Conservation (phyloP, 179 eudicot genomes). For the Pouteria campechiana region DNA sequence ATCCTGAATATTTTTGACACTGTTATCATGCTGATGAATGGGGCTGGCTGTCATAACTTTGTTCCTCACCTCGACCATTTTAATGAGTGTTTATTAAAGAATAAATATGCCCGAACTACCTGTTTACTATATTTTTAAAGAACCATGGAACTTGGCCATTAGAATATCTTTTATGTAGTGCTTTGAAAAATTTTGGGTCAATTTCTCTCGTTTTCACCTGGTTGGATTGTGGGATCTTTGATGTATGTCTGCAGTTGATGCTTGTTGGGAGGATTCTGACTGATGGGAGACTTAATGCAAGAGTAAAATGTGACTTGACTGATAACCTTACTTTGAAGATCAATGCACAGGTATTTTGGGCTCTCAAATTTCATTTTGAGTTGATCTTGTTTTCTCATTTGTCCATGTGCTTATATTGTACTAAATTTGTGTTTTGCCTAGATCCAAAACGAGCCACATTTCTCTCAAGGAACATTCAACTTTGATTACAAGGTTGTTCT, state of each 20-base stretch:
- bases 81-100: too few species aligned
- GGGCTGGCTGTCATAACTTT: too few species aligned
- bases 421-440: too few species aligned
- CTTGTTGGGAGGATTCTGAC: constrained; percentile 80
- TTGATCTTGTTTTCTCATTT: constrained; percentile 2
- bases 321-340: constrained; percentile 72
- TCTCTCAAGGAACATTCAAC: constrained; percentile 72
- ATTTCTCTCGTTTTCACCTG: background rate
- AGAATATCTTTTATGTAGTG: too few species aligned
- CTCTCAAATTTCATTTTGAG: background rate
- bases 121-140: too few species aligned
- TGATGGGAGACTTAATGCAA: constrained; percentile 80
- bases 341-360: constrained; percentile 49
- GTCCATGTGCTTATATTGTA: too few species aligned
- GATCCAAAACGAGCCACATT: constrained; percentile 82
- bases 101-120: too few species aligned
- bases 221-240: background rate
- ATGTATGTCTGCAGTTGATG: constrained; percentile 49
- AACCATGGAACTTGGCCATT: too few species aligned
- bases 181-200: too few species aligned
- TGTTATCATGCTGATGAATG: too few species aligned
- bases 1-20: too few species aligned
- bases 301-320: constrained; percentile 75
- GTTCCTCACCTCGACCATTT: too few species aligned
- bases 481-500: constrained; percentile 82